These are phyloP conservation scores for Pythium coloratum DNA, from an alignment of 352 stramenopile species.

Conservation along the genomic window DNA sequence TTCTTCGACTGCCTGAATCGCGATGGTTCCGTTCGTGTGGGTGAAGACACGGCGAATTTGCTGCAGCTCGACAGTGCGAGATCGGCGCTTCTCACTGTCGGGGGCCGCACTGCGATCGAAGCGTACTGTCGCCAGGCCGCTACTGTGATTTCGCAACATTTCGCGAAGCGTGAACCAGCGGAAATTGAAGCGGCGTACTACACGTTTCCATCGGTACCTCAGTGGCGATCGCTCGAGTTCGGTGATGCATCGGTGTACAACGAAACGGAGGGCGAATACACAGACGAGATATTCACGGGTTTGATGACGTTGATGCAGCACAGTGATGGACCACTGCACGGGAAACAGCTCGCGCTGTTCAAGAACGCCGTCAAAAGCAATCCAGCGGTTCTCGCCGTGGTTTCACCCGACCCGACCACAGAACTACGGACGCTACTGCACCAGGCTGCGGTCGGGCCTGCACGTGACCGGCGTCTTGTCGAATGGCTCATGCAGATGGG, in stretches of 20 bases:
- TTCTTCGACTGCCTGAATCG: conserved; percentile 5
- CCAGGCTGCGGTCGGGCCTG: background rate
- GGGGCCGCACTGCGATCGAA: background rate
- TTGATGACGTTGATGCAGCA: conserved; percentile 11
- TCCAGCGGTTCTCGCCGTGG: background rate
- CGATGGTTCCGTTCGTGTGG: background rate
- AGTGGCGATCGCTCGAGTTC: conserved; percentile 5
- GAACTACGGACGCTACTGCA: background rate
- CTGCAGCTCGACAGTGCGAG: background rate
- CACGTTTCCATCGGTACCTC: background rate
- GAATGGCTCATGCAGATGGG: conserved; percentile 42
- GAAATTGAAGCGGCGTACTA: conserved; percentile 2
- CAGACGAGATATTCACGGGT: background rate
- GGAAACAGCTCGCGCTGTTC: background rate
- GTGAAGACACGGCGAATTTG: background rate
- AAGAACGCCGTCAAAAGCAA: conserved; percentile 5
- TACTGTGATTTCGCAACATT: background rate
- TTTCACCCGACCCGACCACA: background rate
- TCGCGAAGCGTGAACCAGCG: background rate
- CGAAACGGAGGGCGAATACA: background rate
- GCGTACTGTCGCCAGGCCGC: conserved; percentile 9
- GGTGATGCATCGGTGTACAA: background rate
- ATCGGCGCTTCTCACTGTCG: background rate
- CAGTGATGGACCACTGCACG: conserved; percentile 4
- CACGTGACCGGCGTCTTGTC: conserved; percentile 13